Evolutionary conservation across 345 rosid genomes (phyloP), one percentile per base, ranked within the genome.

Genomic region (Leavenworthia alabamica): DNA sequence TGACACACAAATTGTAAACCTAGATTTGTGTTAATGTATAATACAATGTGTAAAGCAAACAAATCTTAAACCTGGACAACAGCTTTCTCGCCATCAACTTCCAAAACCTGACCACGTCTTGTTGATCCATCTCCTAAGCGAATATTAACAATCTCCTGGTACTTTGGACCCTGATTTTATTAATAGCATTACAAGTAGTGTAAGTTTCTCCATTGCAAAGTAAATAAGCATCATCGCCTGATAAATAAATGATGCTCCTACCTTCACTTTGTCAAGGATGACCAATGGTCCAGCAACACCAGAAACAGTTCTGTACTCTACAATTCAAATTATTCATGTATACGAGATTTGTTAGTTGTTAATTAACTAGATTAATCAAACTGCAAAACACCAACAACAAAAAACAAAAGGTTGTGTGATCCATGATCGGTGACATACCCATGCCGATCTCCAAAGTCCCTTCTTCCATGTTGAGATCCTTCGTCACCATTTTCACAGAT

Each of bases 201-300:
- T n/a, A 23, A 12, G 2, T 26, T n/a, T 41, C 9, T 49, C 23
- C n/a, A n/a, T 14, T 6, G 3, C 13, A 15, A 43, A 50, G 39
- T 13, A 29, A 50, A 48, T 0, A 37, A 47, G 32, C 24, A 47
- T 23, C 24, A 27, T 47, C 8, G 4, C 17, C 39, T 57, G 2
- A 41, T 41, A 7, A 7, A 31, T 44, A 58, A 49, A 57, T 12
- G 1, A 45, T 46, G 15, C 19, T 60, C 11, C 3, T 54, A 86
- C 98, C 95, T 91, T 91, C 44, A 91, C 98, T 83, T 91, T 91
- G 0, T 91, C 96, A 19, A 91, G 95, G 47, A 91, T 92, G 56
- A 92, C 98, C 46, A 92, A 76, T 66, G 98, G 98, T 46, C 98
- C 98, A 11, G 98, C 98, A 72, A 92, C 98, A 46, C 98, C 97